Evolutionary conservation across 805 yeast genomes (phyloP).

Genomic region (Wickerhamiella sergipiensis): DNA sequence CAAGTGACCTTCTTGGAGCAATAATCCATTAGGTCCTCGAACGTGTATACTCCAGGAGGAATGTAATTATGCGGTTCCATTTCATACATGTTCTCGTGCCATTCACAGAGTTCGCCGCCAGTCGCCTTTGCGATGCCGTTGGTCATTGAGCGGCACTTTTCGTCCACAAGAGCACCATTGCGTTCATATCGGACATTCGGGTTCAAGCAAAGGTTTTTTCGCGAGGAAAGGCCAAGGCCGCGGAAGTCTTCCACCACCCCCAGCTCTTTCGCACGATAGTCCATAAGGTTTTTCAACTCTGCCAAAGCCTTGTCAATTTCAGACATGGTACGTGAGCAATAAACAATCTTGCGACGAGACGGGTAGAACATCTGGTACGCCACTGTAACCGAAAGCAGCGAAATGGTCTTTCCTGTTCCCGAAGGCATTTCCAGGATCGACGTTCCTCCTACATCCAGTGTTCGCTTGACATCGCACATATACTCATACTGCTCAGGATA

Average conservation of each 20-base stretch:
- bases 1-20: slow-evolving; percentile 74
- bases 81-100: slow-evolving; percentile 79
- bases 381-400: slow-evolving; percentile 77
- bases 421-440: slow-evolving; percentile 98
- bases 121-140: slow-evolving; percentile 71
- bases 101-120: slow-evolving; percentile 60
- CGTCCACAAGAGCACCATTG: slow-evolving; percentile 89
- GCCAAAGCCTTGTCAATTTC: slow-evolving; percentile 95
- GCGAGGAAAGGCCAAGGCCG: slow-evolving; percentile 85
- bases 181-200: slow-evolving; percentile 78
- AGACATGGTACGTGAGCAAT: slow-evolving; percentile 99
- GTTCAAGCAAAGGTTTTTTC: slow-evolving; percentile 88
- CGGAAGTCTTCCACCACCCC: slow-evolving; percentile 84
- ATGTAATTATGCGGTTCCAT: slow-evolving; percentile 77
- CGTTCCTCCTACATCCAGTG: slow-evolving; percentile 92
- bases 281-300: slow-evolving; percentile 81
- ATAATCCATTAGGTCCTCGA: slow-evolving; percentile 65
- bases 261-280: slow-evolving; percentile 63
- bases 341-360: slow-evolving; percentile 84
- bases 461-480: slow-evolving; percentile 89
- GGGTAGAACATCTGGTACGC: slow-evolving; percentile 92
- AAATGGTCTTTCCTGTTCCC: slow-evolving; percentile 96
- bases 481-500: slow-evolving; percentile 98
- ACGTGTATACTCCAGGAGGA: slow-evolving; percentile 90
- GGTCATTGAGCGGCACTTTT: slow-evolving; percentile 87